Evolutionary conservation across 257 asterid genomes (phyloP).

Genomic region (Avicennia marina): DNA sequence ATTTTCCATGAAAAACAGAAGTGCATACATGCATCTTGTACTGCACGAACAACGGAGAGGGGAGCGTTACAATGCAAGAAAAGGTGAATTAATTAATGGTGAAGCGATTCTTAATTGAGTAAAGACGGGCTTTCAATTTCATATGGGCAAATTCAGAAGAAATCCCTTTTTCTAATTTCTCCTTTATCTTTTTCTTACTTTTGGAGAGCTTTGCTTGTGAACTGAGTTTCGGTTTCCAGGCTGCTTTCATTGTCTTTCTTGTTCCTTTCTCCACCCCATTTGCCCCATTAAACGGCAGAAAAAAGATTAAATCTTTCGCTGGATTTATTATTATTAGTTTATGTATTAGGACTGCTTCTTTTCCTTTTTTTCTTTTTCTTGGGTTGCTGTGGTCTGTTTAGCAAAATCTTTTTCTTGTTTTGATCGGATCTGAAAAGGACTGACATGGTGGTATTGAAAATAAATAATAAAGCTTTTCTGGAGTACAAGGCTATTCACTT

Average conservation of each 20-base stretch:
- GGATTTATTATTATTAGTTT: conserved; percentile 17
- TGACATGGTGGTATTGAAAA: background rate
- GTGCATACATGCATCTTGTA: conserved; percentile 19
- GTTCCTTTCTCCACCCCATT: conserved; percentile 12
- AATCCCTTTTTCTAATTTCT: conserved; percentile 17
- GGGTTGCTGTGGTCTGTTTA: conserved; percentile 15
- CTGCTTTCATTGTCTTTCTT: background rate
- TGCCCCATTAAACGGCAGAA: conserved; percentile 15
- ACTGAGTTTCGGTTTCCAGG: conserved; percentile 25
- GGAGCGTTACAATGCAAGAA: conserved; percentile 32
- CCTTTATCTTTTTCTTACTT: conserved; percentile 8
- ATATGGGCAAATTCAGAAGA: conserved; percentile 9
- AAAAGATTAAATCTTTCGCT: background rate
- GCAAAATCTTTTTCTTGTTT: conserved; percentile 30
- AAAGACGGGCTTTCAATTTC: conserved; percentile 28
- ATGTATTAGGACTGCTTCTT: conserved; percentile 9
- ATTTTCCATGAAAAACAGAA: conserved; percentile 31
- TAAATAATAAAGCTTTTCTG: conserved; percentile 2
- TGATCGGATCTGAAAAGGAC: conserved; percentile 53
- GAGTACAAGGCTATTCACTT: conserved; percentile 19
- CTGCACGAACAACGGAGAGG: conserved; percentile 16
- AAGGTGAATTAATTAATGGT: conserved; percentile 8
- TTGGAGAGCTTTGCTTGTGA: conserved; percentile 32
- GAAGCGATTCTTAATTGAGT: conserved; percentile 12
- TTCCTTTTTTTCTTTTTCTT: background rate